Evolutionary conservation across 192 early-diverging fungal species (phyloP), one percentile per base, ranked within the genome.

Genomic region (Glomus cerebriforme): DNA sequence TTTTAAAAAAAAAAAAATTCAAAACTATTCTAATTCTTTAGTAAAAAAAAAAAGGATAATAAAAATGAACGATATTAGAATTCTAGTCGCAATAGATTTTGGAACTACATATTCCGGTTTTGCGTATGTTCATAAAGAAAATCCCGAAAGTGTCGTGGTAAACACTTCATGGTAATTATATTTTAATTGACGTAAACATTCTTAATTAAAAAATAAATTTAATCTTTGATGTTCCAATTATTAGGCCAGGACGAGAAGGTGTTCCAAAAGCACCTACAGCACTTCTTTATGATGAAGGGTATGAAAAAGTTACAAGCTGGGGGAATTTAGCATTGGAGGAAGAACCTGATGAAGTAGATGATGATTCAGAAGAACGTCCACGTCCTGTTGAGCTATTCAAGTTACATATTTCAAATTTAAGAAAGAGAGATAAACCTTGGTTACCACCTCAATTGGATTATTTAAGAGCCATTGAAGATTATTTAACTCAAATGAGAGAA

Each of bases 361-460:
- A 54, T 19, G 49, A 54, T 54, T 19, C 17, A 22, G 49, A 54
- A 54, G 19, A 22, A 54, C 59, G 27, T 45, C 26, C 76, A 17
- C 37, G 59, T 43, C 76, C 76, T n/a, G 29, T 78, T 17, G 76
- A 78, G 67, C 34, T 67, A n/a, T 78, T 78, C 13, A 78, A 78
- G 59, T 78, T 78, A 17, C 76, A 78, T 67, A 27, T 78, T 1
- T 78, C 63, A 17, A 26, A 26, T n/a, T 66, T 78, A 24, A 49
- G 27, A 22, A 15, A 45, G 5, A 7, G 8, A 3, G 76, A 78
- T 1, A 68, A 68, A 67, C 76, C 76, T 67, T 64, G 63, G 43
- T 34, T 78, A n/a, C 76, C 76, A 2, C 3, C 17, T 29, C 15
- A 24, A 78, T 26, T 78, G 0, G 15, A 6, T n/a, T 62, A 64